phyloP scores from a whole-genome alignment of 306 rosid genomes.

The Ammopiptanthus mongolicus region DNA sequence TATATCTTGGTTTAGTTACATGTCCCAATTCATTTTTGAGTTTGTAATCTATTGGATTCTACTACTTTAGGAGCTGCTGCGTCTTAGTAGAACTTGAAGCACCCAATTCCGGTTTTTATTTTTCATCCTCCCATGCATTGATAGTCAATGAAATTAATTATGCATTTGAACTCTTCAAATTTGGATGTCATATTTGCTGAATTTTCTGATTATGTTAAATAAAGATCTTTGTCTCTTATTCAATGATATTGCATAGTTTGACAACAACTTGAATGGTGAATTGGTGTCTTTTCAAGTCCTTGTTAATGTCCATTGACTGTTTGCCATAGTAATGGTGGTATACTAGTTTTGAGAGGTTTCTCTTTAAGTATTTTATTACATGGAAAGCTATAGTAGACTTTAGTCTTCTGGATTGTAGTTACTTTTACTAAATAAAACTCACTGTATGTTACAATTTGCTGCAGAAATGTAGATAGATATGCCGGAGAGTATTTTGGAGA shows the following conservation, averaged over 20 bases:
- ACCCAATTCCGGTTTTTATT: background rate
- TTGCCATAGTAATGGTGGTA: background rate
- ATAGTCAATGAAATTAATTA: background rate
- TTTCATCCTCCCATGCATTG: background rate
- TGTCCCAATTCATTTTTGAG: background rate
- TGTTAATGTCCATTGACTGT: constrained; percentile 4
- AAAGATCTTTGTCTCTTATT: background rate
- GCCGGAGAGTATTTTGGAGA: constrained; percentile 93
- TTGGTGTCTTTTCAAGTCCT: background rate
- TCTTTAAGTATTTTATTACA: background rate
- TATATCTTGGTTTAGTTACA: background rate
- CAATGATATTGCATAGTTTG: background rate
- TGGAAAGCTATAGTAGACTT: background rate
- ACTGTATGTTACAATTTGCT: background rate
- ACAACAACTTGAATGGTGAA: background rate
- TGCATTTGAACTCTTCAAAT: constrained; percentile 20
- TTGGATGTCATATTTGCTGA: constrained; percentile 14
- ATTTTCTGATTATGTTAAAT: background rate
- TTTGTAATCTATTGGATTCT: background rate
- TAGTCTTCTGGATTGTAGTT: background rate
- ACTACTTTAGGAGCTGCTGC: background rate
- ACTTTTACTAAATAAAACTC: background rate
- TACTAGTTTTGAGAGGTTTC: background rate
- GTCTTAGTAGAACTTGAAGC: background rate
- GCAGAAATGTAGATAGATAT: constrained; percentile 86